Evolutionary conservation across 1,284 basidiomycete species (phyloP).

Genomic region (Cryptococcus wingfieldii): DNA sequence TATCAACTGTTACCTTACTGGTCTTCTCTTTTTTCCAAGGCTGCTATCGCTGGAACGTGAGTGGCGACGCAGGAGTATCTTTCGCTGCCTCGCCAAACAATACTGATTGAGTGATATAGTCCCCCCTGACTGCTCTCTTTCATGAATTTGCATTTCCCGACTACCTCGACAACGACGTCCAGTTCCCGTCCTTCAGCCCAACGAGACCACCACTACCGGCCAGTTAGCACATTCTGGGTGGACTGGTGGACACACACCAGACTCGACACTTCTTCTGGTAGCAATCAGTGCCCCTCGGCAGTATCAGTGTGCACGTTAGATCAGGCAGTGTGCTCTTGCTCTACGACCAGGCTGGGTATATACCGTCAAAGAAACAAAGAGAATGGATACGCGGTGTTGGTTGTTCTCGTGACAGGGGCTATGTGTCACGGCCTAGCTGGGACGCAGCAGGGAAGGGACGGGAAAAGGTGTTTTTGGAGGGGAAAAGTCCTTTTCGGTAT

Average conservation of each 20-base stretch:
- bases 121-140: constrained; percentile 69
- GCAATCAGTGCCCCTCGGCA: constrained; percentile 57
- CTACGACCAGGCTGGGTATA: constrained; percentile 59
- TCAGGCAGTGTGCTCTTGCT: constrained; percentile 59
- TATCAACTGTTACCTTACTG: constrained; percentile 70
- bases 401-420: too few species aligned
- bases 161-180: constrained; percentile 60
- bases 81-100: too few species aligned
- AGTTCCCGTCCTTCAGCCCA: constrained; percentile 68
- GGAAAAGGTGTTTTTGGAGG: too few species aligned
- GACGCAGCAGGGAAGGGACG: too few species aligned
- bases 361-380: constrained; percentile 59
- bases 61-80: too few species aligned
- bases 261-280: constrained; percentile 11
- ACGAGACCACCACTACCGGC: constrained; percentile 54
- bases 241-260: constrained; percentile 69
- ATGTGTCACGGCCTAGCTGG: too few species aligned
- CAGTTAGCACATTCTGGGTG: constrained; percentile 58
- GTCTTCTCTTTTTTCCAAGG: constrained; percentile 70
- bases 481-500: too few species aligned
- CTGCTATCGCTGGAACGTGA: constrained; percentile 57
- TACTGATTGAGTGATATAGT: too few species aligned
- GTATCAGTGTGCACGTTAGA: constrained; percentile 67
- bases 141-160: constrained; percentile 68
- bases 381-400: constrained; percentile 57